These are phyloP conservation scores for Macadamia tetraphylla DNA, from an alignment of 164 flowering plant genomes.

Conservation along the genomic window DNA sequence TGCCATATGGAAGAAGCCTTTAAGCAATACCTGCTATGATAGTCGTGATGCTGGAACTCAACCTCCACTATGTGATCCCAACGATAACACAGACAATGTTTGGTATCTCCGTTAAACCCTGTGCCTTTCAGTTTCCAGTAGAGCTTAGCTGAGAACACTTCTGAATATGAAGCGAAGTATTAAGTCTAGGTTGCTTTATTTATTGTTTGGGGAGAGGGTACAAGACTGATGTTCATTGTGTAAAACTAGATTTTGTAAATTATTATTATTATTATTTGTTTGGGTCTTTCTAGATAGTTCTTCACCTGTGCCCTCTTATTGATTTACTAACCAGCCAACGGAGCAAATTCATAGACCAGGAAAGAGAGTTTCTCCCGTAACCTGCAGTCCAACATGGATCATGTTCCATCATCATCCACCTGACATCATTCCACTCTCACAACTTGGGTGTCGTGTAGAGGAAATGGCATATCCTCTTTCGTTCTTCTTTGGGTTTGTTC, in stretches of 20 bases:
- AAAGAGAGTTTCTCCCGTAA: not conserved
- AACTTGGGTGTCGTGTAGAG: not conserved
- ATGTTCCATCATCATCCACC: not conserved
- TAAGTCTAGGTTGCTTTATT: too few relatives aligned
- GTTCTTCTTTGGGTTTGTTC: not conserved
- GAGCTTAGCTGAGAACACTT: not conserved
- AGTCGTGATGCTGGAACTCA: conserved; percentile 40
- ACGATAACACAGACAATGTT: conserved; percentile 63
- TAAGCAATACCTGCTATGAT: conserved; percentile 58
- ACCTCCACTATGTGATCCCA: conserved; percentile 54
- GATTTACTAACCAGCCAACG: not conserved
- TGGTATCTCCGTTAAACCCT: conserved; percentile 34
- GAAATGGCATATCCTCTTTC: not conserved
- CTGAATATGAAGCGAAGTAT: not conserved
- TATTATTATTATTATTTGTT: too few relatives aligned
- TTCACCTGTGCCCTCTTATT: not conserved
- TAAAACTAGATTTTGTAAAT: too few relatives aligned
- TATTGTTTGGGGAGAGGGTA: too few relatives aligned
- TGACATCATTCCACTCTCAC: not conserved
- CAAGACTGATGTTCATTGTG: not conserved
- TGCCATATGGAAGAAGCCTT: conserved; percentile 71
- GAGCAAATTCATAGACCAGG: not conserved
- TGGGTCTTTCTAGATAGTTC: too few relatives aligned
- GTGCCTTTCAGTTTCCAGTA: not conserved
- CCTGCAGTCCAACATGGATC: not conserved